Evolutionary conservation across 2,329 filamentous ascomycete species (phyloP).

Genomic region (Achaetomium macrosporum): DNA sequence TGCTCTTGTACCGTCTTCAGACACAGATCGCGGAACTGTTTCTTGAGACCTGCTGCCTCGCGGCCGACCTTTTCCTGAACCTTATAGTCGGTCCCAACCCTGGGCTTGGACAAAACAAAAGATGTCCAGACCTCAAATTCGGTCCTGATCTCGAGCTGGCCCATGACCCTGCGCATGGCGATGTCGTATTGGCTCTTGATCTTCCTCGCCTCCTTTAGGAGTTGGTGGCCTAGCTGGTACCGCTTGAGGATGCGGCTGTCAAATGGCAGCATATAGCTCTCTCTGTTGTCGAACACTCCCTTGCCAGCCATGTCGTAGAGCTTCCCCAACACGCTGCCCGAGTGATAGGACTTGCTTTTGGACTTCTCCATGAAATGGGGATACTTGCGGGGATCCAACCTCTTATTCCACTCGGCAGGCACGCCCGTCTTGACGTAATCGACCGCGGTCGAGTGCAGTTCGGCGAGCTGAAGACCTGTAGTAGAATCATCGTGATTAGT

Average conservation of each 20-base stretch:
- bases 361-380: conserved; percentile 85
- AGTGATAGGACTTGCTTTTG: conserved; percentile 53
- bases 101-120: conserved; percentile 71
- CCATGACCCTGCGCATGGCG: conserved; percentile 72
- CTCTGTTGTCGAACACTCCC: conserved; percentile 56
- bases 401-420: conserved; percentile 60
- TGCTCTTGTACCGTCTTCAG: conserved; percentile 57
- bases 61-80: conserved; percentile 75
- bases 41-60: conserved; percentile 59
- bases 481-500: background rate
- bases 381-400: conserved; percentile 57
- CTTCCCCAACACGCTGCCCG: conserved; percentile 65
- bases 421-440: conserved; percentile 91
- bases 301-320: conserved; percentile 71
- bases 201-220: conserved; percentile 54
- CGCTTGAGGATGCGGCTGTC: conserved; percentile 66
- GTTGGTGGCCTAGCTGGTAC: conserved; percentile 48
- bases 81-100: conserved; percentile 73
- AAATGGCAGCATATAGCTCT: conserved; percentile 67
- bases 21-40: conserved; percentile 63
- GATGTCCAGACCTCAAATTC: conserved; percentile 92
- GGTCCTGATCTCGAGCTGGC: conserved; percentile 72
- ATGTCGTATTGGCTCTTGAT: conserved; percentile 77
- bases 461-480: conserved; percentile 28
- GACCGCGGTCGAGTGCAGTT: conserved; percentile 85